Percentiles rank a stretch among this genome's conserved stretches.
Evolutionary conservation across 2,329 filamentous ascomycete genomes (phyloP).

Genomic region (Colletotrichum tabaci): DNA sequence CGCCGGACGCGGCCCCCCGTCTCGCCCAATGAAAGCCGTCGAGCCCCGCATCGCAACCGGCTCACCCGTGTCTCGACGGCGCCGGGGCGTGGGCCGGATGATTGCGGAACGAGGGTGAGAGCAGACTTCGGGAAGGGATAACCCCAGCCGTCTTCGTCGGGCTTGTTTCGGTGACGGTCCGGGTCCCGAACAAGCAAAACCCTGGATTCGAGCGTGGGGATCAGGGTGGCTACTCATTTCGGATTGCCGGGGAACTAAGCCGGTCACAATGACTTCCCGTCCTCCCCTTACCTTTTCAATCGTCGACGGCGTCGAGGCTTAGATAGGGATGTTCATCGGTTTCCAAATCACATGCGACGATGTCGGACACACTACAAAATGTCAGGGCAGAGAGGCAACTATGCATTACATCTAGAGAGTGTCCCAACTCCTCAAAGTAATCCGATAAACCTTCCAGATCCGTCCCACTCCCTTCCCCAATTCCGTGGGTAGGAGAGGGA

Average conservation of each 20-base stretch:
- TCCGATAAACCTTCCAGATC: constrained; percentile 1
- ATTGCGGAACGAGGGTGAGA: no score
- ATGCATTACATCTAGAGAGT: constrained; percentile 17
- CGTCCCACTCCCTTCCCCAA: neutral
- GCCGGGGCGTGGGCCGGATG: no score
- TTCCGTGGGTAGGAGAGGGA: constrained; percentile 7
- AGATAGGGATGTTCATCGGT: neutral
- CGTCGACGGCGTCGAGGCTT: neutral
- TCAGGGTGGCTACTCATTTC: neutral
- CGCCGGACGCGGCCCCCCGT: no score
- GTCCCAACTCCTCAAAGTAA: neutral
- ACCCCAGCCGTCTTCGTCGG: neutral
- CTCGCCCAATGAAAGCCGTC: no score
- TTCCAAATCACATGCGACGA: neutral
- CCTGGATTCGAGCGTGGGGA: neutral
- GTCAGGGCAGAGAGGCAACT: constrained; percentile 4
- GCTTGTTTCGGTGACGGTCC: neutral
- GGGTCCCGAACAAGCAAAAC: neutral
- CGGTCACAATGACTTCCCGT: neutral
- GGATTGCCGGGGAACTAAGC: no score
- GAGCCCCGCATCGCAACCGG: no score
- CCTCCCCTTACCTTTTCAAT: neutral
- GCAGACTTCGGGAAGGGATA: neutral
- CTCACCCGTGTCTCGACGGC: neutral
- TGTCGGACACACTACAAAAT: neutral